A percentile compares a stretch with the other conserved stretches of the same genome.
Conservation (phyloP, 768 basidiomycete genomes). For the Phylloporus sp. region DNA sequence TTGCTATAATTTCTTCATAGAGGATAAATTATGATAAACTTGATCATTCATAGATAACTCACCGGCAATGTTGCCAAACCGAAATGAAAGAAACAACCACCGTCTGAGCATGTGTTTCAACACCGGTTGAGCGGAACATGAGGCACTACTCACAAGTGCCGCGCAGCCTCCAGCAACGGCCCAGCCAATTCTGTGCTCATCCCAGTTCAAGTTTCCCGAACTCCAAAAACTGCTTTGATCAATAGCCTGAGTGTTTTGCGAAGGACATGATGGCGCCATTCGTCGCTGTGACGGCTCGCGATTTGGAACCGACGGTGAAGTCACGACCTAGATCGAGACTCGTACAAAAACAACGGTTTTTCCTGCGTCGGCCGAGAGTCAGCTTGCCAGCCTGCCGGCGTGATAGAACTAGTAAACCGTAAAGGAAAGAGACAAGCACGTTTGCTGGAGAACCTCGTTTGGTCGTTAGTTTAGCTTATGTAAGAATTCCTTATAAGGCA, state of each 20-base stretch:
- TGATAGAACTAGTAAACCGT: neutral
- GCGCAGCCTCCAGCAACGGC: constrained; percentile 64
- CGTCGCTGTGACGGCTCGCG: neutral
- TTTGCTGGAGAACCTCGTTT: neutral
- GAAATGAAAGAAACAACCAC: constrained; percentile 55
- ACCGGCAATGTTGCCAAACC: constrained; percentile 64
- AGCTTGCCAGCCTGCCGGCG: constrained; percentile 6
- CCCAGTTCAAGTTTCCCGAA: constrained; percentile 51
- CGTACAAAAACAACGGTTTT: constrained; percentile 7
- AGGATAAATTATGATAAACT: neutral
- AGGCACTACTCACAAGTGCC: constrained; percentile 40
- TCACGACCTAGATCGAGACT: neutral
- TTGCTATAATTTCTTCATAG: constrained; percentile 65
- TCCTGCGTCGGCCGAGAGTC: constrained; percentile 3
- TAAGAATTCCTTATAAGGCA: constrained; percentile 1
- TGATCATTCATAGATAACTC: constrained; percentile 16
- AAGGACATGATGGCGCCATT: constrained; percentile 41
- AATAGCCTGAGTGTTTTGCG: constrained; percentile 43
- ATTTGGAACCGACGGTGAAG: neutral
- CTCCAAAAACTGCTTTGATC: constrained; percentile 69
- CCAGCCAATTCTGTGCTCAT: constrained; percentile 68
- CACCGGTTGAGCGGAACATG: neutral
- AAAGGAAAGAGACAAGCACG: neutral
- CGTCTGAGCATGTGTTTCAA: constrained; percentile 39
- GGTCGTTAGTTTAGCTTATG: neutral